Evolutionary conservation across 345 rosid genomes (phyloP).

Genomic region (Euphorbia tirucalli): DNA sequence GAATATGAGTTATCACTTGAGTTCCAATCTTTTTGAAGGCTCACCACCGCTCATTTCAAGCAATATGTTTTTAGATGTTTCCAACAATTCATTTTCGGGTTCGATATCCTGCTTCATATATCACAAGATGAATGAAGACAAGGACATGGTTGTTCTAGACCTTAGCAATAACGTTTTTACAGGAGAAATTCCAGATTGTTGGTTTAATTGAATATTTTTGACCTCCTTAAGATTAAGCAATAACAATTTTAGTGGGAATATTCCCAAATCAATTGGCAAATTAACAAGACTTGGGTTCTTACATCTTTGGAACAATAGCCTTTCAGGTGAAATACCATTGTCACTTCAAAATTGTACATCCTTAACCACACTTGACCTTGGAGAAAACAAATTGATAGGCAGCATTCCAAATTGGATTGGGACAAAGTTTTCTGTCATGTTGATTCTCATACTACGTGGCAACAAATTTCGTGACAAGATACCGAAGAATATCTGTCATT

Average conservation of each 20-base stretch:
- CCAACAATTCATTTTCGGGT: conserved; percentile 17
- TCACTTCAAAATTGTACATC: background rate
- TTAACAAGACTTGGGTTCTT: background rate
- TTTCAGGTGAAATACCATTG: conserved; percentile 3
- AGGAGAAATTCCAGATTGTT: conserved; percentile 20
- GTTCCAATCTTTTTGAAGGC: conserved; percentile 9
- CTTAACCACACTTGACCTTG: background rate
- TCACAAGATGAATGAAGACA: background rate
- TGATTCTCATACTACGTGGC: conserved; percentile 6
- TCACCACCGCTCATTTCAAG: conserved; percentile 3
- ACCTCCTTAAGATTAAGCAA: background rate
- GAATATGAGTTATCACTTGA: no score
- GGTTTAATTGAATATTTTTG: conserved; percentile 13
- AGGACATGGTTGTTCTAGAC: background rate
- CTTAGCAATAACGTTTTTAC: background rate
- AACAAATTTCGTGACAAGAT: conserved; percentile 11
- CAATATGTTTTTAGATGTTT: background rate
- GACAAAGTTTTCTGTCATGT: background rate
- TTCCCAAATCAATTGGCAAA: conserved; percentile 11
- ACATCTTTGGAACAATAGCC: conserved; percentile 1
- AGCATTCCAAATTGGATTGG: conserved; percentile 12
- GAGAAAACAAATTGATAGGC: background rate
- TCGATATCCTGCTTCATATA: background rate
- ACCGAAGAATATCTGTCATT: background rate
- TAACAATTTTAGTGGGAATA: conserved; percentile 6